Evolutionary conservation across 352 stramenopile genomes (phyloP), one percentile per base, ranked within the genome.

Genomic region (Saprolegnia diclina): DNA sequence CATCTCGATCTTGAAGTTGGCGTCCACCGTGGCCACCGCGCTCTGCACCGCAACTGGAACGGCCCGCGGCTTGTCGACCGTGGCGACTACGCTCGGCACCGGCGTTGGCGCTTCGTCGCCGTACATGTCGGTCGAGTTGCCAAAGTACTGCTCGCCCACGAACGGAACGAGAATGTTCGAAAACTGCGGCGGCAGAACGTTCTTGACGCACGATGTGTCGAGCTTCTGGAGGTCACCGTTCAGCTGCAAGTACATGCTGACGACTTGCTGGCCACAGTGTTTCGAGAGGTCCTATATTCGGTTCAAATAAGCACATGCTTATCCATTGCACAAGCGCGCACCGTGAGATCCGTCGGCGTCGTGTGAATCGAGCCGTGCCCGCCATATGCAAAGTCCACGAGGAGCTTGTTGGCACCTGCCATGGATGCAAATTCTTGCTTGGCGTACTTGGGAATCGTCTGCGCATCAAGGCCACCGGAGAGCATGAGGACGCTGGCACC

Each of bases 331-430:
- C n/a, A n/a, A n/a, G n/a, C n/a, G 11, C 5, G 37, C 24, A 66
- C 57, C 21, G 55, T 13, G 22, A 26, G 21, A 16, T 35, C 29
- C n/a, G 69, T 71, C 11, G 76, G 79, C 24, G 77, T 45, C 29
- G 65, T 71, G 9, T 79, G 54, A 26, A 76, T 72, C 6, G 73
- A 75, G 13, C 75, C 71, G 52, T 87, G 79, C 16, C 46, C 74
- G 10, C 74, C 79, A 65, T 77, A 77, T 2, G 83, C 73, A 48
- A 81, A 84, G 37, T 80, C 64, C 13, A 84, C 35, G 5, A 83
- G 65, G 66, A 84, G 73, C 44, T 84, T 84, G 52, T 73, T 72
- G 4, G 72, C 59, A 1, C 76, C 71, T 29, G 56, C 38, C 21
- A 78, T 69, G 5, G 72, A 62, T 0, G 65, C 64, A n/a, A n/a